Evolutionary conservation across 192 early-diverging fungal species (phyloP), one percentile per base, ranked within the genome.

Genomic region (Thamnidium elegans): DNA sequence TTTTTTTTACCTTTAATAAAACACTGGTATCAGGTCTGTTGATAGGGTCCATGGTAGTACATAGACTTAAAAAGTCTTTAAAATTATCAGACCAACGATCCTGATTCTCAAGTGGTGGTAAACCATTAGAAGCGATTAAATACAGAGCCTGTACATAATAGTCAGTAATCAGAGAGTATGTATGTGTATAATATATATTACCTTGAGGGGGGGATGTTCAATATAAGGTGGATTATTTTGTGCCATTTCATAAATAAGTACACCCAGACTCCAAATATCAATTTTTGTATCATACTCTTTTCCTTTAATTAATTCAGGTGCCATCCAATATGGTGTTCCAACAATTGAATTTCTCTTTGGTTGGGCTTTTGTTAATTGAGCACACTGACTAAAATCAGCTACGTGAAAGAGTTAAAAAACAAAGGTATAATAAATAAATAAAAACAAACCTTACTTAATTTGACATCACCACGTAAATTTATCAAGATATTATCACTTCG

Each of bases 281-380:
- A 93, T 92, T 67, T 93, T 94, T 31, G 92, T 78, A n/a, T 88
- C 92, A 76, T 98, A 98, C 47, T 94, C 89, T 69, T 88, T 86
- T 26, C 86, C 91, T 73, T 84, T 90, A 20, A 98, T 91, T 7
- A 98, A 94, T 73, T 98, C 95, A 44, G 95, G 95, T 21, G 95
- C 92, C 95, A 98, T 98, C 95, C 95, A 96, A 79, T 94, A 97
- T 9, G 94, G 91, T 30, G 94, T 96, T 21, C 87, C 94, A 3
- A 90, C 93, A 66, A 93, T 89, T 10, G 91, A 94, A 23, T 86
- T 88, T 46, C 94, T 86, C 63, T 92, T 91, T 52, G 86, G 85
- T 53, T 88, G 82, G 52, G 85, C 85, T 64, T 86, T 88, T 1
- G 91, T 88, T 39, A 97, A 80, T 73, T 95, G 90, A 4, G 93